These are phyloP conservation scores for Pythium vanterpoolii DNA, from an alignment of 352 stramenopile genomes.

Conservation along the genomic window DNA sequence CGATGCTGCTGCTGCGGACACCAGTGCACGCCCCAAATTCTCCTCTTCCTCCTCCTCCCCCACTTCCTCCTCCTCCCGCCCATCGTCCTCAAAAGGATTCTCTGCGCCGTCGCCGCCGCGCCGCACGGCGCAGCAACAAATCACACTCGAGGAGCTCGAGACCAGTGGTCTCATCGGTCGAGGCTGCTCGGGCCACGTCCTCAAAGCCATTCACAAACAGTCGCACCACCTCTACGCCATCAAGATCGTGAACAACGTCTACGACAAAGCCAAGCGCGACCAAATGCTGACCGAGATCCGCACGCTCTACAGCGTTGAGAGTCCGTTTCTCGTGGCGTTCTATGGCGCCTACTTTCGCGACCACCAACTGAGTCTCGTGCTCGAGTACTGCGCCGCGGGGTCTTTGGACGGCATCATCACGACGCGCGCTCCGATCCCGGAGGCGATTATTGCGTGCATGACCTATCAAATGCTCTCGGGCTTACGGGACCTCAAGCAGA, in stretches of 20 bases:
- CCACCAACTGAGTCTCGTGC: slow-evolving; percentile 60
- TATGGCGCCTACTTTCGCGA: slow-evolving; percentile 76
- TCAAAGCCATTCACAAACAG: slow-evolving; percentile 43
- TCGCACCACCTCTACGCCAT: slow-evolving; percentile 48
- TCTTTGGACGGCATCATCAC: slow-evolving; percentile 54
- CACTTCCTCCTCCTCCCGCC: too few relatives aligned
- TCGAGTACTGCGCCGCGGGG: slow-evolving; percentile 60
- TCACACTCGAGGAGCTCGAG: slow-evolving; percentile 54
- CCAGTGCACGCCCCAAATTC: slow-evolving; percentile 2
- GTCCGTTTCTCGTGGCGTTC: slow-evolving; percentile 57
- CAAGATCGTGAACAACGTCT: slow-evolving; percentile 74
- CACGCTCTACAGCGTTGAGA: slow-evolving; percentile 70
- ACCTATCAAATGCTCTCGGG: slow-evolving; percentile 59
- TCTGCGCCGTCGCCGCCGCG: slow-evolving; percentile 8
- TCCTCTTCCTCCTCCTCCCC: too few relatives aligned
- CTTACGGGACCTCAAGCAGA: slow-evolving; percentile 54
- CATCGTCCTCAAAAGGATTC: not conserved
- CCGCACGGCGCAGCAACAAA: slow-evolving; percentile 17
- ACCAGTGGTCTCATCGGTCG: slow-evolving; percentile 49
- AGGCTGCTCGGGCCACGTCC: slow-evolving; percentile 60
- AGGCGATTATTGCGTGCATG: slow-evolving; percentile 50
- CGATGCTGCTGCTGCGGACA: slow-evolving; percentile 19
- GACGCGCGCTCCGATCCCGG: slow-evolving; percentile 27
- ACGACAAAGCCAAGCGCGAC: slow-evolving; percentile 71
- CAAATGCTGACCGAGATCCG: slow-evolving; percentile 80